phyloP scores from a whole-genome alignment of 805 yeast species.

The Spathaspora sp. region DNA sequence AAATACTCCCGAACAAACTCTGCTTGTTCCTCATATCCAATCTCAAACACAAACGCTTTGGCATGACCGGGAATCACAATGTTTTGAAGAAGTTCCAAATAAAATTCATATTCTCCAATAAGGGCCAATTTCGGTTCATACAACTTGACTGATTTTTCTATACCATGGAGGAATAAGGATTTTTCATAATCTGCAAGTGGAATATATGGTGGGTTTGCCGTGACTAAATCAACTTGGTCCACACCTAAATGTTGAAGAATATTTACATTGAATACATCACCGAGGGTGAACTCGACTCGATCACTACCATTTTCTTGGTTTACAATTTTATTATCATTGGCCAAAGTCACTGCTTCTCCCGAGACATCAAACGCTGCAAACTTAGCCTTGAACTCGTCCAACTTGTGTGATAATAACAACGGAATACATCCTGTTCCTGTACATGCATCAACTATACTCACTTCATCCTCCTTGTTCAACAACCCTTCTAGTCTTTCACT shows the following conservation, averaged over 20 bases:
- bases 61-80: conserved; percentile 43
- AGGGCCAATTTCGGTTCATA: conserved; percentile 80
- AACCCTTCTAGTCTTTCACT: conserved; percentile 9
- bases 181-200: conserved; percentile 41
- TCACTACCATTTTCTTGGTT: background rate
- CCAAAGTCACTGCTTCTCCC: conserved; percentile 46
- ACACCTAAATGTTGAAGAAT: conserved; percentile 4
- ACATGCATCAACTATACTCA: conserved; percentile 61
- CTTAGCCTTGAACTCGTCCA: conserved; percentile 9
- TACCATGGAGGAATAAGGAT: conserved; percentile 32
- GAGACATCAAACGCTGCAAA: conserved; percentile 58
- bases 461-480: background rate
- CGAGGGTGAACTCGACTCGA: conserved; percentile 10
- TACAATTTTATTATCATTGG: conserved; percentile 38
- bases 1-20: conserved; percentile 27
- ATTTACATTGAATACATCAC: conserved; percentile 11
- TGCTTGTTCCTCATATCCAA: conserved; percentile 64
- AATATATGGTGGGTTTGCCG: conserved; percentile 93
- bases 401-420: conserved; percentile 36
- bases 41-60: conserved; percentile 67
- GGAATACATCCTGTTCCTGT: conserved; percentile 91
- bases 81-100: conserved; percentile 47
- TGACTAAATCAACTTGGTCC: conserved; percentile 44
- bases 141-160: conserved; percentile 59
- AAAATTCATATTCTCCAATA: conserved; percentile 75